These are phyloP conservation scores for Cordyceps farinosa DNA, from an alignment of 2,329 filamentous ascomycete genomes.

Conservation along the genomic window DNA sequence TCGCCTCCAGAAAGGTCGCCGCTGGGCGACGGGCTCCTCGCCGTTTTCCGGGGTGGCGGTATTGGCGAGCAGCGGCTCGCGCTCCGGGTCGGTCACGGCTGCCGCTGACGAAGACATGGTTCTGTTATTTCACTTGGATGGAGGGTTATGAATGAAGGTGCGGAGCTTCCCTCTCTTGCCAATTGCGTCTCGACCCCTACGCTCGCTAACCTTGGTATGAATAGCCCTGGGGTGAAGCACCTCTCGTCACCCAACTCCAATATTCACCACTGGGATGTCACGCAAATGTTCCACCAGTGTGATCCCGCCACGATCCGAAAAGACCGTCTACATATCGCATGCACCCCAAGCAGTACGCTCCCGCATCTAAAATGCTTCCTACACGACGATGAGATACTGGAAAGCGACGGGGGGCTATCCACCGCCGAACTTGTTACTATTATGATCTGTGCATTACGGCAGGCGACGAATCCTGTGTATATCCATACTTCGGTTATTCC, in stretches of 20 bases:
- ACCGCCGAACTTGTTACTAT: background rate
- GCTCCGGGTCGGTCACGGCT: background rate
- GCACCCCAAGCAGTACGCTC: background rate
- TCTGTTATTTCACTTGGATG: too few species aligned
- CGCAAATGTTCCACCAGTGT: background rate
- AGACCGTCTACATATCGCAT: background rate
- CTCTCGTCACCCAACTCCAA: background rate
- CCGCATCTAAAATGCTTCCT: background rate
- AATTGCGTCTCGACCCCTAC: too few species aligned
- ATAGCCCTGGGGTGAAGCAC: background rate
- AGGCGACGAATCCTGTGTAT: background rate
- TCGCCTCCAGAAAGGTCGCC: background rate
- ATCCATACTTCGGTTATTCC: background rate
- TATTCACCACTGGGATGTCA: background rate
- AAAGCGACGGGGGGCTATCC: background rate
- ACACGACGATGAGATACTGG: background rate
- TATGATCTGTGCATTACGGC: background rate
- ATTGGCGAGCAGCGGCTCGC: background rate
- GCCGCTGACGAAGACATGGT: background rate
- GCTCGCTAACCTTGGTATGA: too few species aligned
- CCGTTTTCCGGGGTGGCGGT: background rate
- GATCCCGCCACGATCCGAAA: background rate
- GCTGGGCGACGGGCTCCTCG: background rate
- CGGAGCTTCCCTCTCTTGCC: too few species aligned
- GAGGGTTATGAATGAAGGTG: too few species aligned